Conservation (phyloP, 2,329 filamentous ascomycete genomes). For the Paramyrothecium sp. region DNA sequence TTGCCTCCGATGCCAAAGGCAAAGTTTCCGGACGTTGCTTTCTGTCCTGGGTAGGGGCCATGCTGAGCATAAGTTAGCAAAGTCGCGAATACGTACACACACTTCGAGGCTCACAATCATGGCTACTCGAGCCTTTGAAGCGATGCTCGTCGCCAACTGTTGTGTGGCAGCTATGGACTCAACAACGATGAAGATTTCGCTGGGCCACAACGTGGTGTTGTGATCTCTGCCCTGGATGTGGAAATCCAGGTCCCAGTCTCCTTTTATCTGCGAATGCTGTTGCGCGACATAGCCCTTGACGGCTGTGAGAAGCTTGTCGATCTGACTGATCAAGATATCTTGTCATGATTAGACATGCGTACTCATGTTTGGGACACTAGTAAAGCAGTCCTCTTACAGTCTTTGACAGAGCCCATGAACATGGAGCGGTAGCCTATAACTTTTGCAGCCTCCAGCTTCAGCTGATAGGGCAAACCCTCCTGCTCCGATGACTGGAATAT, state of each 20-base stretch:
- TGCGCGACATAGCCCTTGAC: conserved; percentile 14
- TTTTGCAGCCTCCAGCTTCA: conserved; percentile 18
- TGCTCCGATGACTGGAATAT: conserved; percentile 6
- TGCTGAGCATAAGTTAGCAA: conserved; percentile 25
- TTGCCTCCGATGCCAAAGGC: conserved; percentile 29
- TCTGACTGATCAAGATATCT: conserved; percentile 16
- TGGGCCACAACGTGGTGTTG: neutral
- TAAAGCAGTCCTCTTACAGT: conserved; percentile 5
- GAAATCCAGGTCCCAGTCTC: conserved; percentile 27
- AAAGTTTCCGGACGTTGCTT: conserved; percentile 52
- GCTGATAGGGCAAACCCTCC: conserved; percentile 11
- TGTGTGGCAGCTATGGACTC: conserved; percentile 46
- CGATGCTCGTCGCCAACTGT: conserved; percentile 35
- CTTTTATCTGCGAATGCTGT: conserved; percentile 14
- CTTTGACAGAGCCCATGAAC: conserved; percentile 18
- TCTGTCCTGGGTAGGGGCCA: conserved; percentile 45
- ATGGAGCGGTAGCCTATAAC: conserved; percentile 17
- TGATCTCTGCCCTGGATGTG: conserved; percentile 40
- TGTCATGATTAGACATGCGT: neutral
- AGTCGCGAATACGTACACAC: neutral
- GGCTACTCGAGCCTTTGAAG: conserved; percentile 22
- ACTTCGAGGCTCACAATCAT: conserved; percentile 16
- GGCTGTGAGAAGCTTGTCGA: conserved; percentile 10
- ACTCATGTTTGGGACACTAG: accelerated
- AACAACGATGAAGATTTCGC: conserved; percentile 40